phyloP scores from a whole-genome alignment of 2,329 filamentous ascomycete genomes.

The Mariannaea elegans region DNA sequence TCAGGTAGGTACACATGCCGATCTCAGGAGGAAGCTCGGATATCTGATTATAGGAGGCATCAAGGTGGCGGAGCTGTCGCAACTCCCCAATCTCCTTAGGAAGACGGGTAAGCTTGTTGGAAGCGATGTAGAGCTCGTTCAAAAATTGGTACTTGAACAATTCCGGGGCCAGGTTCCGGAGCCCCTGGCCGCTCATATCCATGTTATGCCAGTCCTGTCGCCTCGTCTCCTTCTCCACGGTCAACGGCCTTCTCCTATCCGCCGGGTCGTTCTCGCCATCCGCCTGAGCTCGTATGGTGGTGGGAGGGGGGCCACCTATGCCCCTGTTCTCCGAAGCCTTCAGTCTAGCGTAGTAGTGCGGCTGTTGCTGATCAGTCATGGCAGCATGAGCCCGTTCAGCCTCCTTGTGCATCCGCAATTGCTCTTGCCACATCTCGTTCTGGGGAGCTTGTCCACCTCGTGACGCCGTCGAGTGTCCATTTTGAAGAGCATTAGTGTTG shows the following conservation, averaged over 20 bases:
- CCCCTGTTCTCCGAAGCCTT: conserved; percentile 77
- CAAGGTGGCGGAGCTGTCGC: conserved; percentile 81
- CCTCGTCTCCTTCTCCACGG: conserved; percentile 71
- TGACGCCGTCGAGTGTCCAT: conserved; percentile 61
- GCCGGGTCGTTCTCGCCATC: conserved; percentile 63
- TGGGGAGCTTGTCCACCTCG: conserved; percentile 61
- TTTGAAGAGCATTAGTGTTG: conserved; percentile 62
- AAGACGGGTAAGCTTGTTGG: conserved; percentile 86
- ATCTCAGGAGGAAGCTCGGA: conserved; percentile 86
- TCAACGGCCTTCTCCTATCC: conserved; percentile 69
- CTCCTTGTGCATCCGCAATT: conserved; percentile 82
- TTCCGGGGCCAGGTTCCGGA: conserved; percentile 80
- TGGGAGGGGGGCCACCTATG: conserved; percentile 63
- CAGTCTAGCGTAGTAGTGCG: conserved; percentile 76
- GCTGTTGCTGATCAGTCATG: conserved; percentile 73
- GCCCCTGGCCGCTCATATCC: conserved; percentile 94
- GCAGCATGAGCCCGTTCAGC: conserved; percentile 76
- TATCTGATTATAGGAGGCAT: conserved; percentile 89
- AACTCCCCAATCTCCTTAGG: conserved; percentile 84
- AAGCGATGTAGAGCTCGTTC: conserved; percentile 90
- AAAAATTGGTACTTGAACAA: conserved; percentile 91
- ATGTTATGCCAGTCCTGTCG: conserved; percentile 91
- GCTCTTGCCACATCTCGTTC: conserved; percentile 85
- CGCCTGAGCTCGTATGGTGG: conserved; percentile 57
- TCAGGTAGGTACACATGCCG: conserved; percentile 95